These are phyloP conservation scores for Ophiognomonia clavigignenti-juglandacearum DNA, from an alignment of 2,329 filamentous ascomycete species.

Conservation along the genomic window DNA sequence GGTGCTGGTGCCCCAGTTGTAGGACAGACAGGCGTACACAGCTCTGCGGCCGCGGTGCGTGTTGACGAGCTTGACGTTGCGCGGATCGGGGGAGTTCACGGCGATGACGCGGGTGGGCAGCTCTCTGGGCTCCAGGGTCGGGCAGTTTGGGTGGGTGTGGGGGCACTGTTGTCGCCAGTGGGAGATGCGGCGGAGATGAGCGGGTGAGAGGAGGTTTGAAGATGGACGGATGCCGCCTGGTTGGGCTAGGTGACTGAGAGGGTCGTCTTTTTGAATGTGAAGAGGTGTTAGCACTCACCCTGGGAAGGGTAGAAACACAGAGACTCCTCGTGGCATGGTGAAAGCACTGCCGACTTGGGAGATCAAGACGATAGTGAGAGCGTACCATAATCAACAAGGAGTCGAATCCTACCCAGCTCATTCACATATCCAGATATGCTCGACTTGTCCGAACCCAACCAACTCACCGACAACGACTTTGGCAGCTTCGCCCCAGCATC, in stretches of 20 bases:
- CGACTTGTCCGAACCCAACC: neutral
- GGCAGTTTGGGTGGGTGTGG: neutral
- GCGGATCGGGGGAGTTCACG: neutral
- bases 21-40: neutral
- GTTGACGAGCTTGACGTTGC: neutral
- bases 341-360: too few relatives aligned
- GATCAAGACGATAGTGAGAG: neutral
- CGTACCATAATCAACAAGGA: neutral
- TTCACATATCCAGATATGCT: neutral
- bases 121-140: neutral
- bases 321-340: too few relatives aligned
- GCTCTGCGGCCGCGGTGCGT: neutral
- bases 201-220: neutral
- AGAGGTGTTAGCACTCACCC: neutral
- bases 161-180: neutral
- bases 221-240: neutral
- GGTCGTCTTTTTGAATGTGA: neutral
- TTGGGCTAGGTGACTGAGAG: neutral
- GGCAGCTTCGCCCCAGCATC: neutral
- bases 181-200: neutral
- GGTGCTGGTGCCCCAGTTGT: neutral
- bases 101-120: neutral
- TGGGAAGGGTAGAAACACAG: neutral
- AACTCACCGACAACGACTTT: neutral
- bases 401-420: neutral